phyloP scores from a whole-genome alignment of 345 rosid species.

The Melaleuca alternifolia region DNA sequence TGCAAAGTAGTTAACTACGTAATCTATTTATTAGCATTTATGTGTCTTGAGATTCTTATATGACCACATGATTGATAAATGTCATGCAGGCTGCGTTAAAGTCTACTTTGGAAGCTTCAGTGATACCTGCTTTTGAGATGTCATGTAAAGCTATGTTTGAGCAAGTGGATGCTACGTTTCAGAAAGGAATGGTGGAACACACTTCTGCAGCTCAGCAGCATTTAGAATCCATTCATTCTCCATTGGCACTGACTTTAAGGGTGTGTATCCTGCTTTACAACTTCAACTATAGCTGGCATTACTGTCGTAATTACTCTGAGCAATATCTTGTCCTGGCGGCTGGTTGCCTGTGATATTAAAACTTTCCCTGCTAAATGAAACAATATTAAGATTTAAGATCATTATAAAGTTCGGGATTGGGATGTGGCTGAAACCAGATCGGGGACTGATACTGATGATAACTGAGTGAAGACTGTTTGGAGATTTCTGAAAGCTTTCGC shows the following conservation, averaged over 20 bases:
- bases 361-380: neutral
- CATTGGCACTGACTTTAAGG: constrained; percentile 62
- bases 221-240: constrained; percentile 57
- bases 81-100: constrained; percentile 57
- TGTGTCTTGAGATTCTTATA: neutral
- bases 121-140: constrained; percentile 86
- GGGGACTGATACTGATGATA: neutral
- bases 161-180: constrained; percentile 76
- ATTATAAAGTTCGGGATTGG: neutral
- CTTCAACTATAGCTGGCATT: neutral
- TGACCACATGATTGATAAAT: neutral
- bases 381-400: neutral
- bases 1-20: neutral
- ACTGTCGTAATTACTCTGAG: neutral
- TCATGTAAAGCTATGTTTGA: constrained; percentile 89
- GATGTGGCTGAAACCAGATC: neutral
- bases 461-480: neutral
- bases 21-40: neutral
- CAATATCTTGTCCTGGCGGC: neutral
- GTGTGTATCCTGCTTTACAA: constrained; percentile 18
- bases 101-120: constrained; percentile 57
- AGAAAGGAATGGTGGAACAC: constrained; percentile 72
- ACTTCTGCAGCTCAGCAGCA: constrained; percentile 65
- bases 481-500: neutral
- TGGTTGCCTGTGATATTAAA: neutral